Percentiles rank a stretch among this genome's conserved stretches.
Conservation (phyloP, 805 yeast genomes). For the Zygosaccharomyces rouxii region DNA sequence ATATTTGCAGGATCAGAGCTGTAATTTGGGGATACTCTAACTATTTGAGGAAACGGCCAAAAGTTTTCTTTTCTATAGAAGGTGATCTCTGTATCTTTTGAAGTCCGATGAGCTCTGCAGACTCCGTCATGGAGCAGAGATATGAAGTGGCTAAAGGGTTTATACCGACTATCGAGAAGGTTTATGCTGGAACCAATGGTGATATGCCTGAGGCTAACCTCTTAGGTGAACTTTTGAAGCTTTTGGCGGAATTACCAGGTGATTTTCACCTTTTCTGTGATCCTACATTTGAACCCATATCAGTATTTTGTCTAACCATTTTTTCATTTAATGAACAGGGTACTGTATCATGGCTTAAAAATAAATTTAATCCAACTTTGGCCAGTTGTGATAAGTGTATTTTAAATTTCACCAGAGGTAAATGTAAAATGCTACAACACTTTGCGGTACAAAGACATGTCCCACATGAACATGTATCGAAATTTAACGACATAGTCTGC, state of each 20-base stretch:
- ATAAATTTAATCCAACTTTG: conserved; percentile 39
- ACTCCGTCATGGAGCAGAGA: conserved; percentile 8
- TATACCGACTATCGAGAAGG: conserved; percentile 25
- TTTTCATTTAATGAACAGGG: conserved; percentile 53
- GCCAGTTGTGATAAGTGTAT: conserved; percentile 53
- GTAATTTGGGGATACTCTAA: neutral
- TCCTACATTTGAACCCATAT: conserved; percentile 42
- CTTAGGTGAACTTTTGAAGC: conserved; percentile 40
- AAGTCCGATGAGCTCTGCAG: conserved; percentile 2
- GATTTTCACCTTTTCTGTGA: conserved; percentile 56
- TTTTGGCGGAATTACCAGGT: conserved; percentile 30
- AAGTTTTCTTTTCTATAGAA: neutral
- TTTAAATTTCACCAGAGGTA: conserved; percentile 47
- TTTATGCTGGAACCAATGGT: conserved; percentile 27
- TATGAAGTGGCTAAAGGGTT: conserved; percentile 19
- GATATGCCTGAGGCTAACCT: conserved; percentile 28
- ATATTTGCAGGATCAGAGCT: neutral
- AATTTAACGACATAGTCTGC: conserved; percentile 35
- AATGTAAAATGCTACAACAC: conserved; percentile 47
- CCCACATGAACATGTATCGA: conserved; percentile 40
- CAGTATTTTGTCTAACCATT: conserved; percentile 52
- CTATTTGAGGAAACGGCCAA: neutral
- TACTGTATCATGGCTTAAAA: conserved; percentile 43
- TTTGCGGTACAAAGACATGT: conserved; percentile 50
- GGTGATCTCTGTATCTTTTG: conserved; percentile 2